Base-by-base conservation (phyloP, 1,284 basidiomycete genomes). In the Salmacisia buchloeana region DNA sequence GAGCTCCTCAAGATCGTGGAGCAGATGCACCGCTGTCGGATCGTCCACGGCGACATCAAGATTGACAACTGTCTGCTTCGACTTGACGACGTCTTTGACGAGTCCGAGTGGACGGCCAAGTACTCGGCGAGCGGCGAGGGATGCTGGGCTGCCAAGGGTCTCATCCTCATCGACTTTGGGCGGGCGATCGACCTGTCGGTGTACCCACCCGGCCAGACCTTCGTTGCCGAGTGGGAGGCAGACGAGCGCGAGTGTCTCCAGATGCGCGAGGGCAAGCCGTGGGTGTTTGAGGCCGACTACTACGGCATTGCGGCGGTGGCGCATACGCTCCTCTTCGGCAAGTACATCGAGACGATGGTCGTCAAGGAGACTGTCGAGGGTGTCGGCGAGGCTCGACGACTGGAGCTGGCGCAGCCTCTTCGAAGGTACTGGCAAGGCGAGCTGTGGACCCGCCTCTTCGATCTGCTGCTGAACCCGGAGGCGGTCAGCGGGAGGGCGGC, bases 31-130 rank as follows among this genome's bases (percentile, higher is more conserved):
- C 67, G 80, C 9, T 83, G 84, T 0, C 89, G 90, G 18, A 89
- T 97, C 82, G 89, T 99, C 70, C 96, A 99, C 75, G 94, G 96
- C 45, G 96, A 99, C 82, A 85, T 99, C 72, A 99, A 99, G 84
- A 97, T 97, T 78, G 96, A 99, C 83, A 99, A 99, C 81, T 97
- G 94, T 79, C 85, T 99, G 13, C 83, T 98, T 7, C 87, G 96
- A 3, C 84, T 98, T 31, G 90, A 92, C 12, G 88, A 91, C 59
- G 67, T 72, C 7, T 87, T 89, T 0, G 87, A 86, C 18, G 87
- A 87, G 1, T 66, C 63, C 18, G 81, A 84, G 0, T 94, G 94
- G 89, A 85, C 87, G 1, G 82, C 85, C 60, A 81, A 83, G 25
- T 98, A 97, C 81, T 84, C 87, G 54, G 85, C 88, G 1, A 82